These are phyloP conservation scores for Kodamaea derodonti DNA, from an alignment of 1,139 yeast species.

Conservation along the genomic window DNA sequence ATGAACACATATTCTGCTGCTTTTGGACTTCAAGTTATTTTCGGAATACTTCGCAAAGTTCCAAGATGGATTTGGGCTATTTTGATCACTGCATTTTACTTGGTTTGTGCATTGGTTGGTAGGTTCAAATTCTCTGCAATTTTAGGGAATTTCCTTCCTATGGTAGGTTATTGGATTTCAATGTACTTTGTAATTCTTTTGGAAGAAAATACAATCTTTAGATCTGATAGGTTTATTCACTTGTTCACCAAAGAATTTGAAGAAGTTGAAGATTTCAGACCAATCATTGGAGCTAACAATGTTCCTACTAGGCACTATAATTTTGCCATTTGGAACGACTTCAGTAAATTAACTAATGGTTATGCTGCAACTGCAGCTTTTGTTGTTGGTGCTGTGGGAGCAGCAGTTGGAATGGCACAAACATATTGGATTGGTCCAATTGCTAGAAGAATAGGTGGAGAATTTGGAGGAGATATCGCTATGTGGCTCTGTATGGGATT, in stretches of 20 bases:
- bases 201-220: conserved; percentile 73
- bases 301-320: conserved; percentile 44
- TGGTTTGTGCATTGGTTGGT: conserved; percentile 74
- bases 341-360: conserved; percentile 53
- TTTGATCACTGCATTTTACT: conserved; percentile 57
- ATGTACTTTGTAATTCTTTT: conserved; percentile 70
- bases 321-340: conserved; percentile 66
- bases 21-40: conserved; percentile 71
- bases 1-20: conserved; percentile 84
- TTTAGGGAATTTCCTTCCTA: conserved; percentile 83
- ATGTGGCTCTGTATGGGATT: conserved; percentile 79
- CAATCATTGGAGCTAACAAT: conserved; percentile 7
- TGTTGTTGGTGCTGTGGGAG: conserved; percentile 65
- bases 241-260: conserved; percentile 56
- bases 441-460: conserved; percentile 53
- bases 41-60: conserved; percentile 53
- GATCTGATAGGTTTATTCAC: conserved; percentile 48
- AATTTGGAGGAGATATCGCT: conserved; percentile 72
- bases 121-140: conserved; percentile 71
- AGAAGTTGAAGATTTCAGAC: conserved; percentile 8
- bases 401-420: conserved; percentile 80
- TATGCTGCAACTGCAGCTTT: conserved; percentile 62
- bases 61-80: conserved; percentile 84
- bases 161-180: conserved; percentile 93
- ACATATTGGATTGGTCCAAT: conserved; percentile 73